phyloP scores from a whole-genome alignment of 176 grass and related monocot genomes.

The Pharus latifolius region DNA sequence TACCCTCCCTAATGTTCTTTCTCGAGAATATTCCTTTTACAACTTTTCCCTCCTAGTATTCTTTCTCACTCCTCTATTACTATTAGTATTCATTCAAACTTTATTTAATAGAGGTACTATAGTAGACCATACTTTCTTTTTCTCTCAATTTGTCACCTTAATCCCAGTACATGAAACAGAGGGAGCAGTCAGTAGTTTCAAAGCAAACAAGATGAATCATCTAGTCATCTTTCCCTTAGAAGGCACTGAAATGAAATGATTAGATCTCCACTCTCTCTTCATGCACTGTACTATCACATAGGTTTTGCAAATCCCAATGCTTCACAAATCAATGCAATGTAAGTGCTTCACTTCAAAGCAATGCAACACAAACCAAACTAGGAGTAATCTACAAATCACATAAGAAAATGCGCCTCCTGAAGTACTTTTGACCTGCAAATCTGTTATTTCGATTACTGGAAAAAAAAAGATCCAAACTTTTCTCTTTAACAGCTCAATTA shows the following conservation, averaged over 20 bases:
- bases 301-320: background rate
- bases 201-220: background rate
- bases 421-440: background rate
- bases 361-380: background rate
- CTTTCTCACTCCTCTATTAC: too few species aligned
- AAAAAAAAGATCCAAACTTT: background rate
- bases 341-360: constrained; percentile 2
- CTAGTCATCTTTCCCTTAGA: background rate
- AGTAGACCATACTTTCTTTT: too few species aligned
- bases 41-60: background rate
- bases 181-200: too few species aligned
- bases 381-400: background rate
- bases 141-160: too few species aligned
- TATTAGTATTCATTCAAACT: background rate
- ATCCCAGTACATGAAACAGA: too few species aligned
- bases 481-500: background rate
- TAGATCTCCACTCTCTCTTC: background rate
- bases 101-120: background rate
- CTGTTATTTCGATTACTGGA: background rate
- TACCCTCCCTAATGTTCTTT: too few species aligned
- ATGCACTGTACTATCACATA: background rate
- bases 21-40: too few species aligned
- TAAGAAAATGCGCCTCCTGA: background rate
- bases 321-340: too few species aligned
- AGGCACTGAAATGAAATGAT: background rate